Evolutionary conservation across 1,139 yeast species (phyloP).

Genomic region (Blastobotrys apis): DNA sequence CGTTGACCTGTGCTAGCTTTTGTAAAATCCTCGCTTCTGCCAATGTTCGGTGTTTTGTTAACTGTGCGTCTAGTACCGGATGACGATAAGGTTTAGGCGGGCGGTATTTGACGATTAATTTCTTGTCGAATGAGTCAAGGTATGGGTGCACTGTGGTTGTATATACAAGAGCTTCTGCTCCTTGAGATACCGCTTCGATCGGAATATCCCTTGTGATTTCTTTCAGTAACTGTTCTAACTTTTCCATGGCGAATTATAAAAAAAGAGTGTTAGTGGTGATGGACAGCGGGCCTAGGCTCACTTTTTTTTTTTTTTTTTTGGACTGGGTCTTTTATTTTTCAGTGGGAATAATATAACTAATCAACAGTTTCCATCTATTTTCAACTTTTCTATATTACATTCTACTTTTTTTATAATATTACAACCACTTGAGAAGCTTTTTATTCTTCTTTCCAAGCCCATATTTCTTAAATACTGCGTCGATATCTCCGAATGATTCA

Average conservation of each 20-base stretch:
- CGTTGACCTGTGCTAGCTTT: constrained; percentile 48
- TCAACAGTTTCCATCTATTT: too few species aligned
- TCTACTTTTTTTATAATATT: neutral
- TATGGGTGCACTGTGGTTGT: constrained; percentile 66
- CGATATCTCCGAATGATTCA: constrained; percentile 79
- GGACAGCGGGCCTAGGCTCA: too few species aligned
- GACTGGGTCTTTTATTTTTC: too few species aligned
- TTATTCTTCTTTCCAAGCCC: constrained; percentile 55
- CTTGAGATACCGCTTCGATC: constrained; percentile 54
- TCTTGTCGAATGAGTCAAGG: constrained; percentile 31
- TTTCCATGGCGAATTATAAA: constrained; percentile 20
- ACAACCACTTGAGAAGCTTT: constrained; percentile 9
- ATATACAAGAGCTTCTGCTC: constrained; percentile 93
- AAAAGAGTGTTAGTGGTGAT: too few species aligned
- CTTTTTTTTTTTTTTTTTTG: too few species aligned
- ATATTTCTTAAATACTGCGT: constrained; percentile 56
- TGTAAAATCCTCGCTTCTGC: constrained; percentile 79
- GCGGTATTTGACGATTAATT: constrained; percentile 68
- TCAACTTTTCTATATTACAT: too few species aligned
- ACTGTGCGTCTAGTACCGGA: constrained; percentile 66
- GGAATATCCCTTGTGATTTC: constrained; percentile 46
- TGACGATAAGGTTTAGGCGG: constrained; percentile 90
- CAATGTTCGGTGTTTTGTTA: constrained; percentile 75
- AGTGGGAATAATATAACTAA: too few species aligned
- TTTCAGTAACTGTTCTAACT: constrained; percentile 38